These are phyloP conservation scores for Arthrobotrys musiformis DNA, from an alignment of 2,329 filamentous ascomycete species.

Conservation along the genomic window DNA sequence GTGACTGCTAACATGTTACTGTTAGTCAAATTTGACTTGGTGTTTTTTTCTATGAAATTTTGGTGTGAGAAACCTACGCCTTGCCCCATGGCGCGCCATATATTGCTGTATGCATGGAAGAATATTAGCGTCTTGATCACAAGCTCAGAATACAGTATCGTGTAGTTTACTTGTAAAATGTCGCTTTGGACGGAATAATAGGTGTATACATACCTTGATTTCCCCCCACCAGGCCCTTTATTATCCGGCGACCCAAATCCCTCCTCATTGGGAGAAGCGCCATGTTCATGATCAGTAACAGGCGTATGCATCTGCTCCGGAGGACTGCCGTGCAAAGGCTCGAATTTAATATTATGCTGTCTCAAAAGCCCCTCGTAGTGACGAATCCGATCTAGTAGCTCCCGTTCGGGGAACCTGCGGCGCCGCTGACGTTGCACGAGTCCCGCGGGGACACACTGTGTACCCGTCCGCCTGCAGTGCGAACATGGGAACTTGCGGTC, in stretches of 20 bases:
- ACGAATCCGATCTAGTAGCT: slow-evolving; percentile 75
- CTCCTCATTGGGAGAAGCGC: slow-evolving; percentile 60
- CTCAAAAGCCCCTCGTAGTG: slow-evolving; percentile 75
- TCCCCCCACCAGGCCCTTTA: not conserved
- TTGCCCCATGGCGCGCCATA: slow-evolving; percentile 66
- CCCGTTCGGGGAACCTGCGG: slow-evolving; percentile 73
- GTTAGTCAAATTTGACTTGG: not conserved
- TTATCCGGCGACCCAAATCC: not conserved
- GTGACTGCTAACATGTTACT: not conserved
- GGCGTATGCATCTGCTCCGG: slow-evolving; percentile 13
- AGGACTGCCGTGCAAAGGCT: slow-evolving; percentile 71
- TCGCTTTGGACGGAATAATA: not conserved
- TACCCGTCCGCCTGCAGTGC: slow-evolving; percentile 73
- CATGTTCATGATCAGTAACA: slow-evolving; percentile 61
- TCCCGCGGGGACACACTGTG: slow-evolving; percentile 72
- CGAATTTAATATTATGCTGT: slow-evolving; percentile 75
- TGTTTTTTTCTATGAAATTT: not conserved
- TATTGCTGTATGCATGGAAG: slow-evolving; percentile 61
- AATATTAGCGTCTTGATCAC: not conserved
- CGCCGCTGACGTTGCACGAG: slow-evolving; percentile 68
- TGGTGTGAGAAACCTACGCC: slow-evolving; percentile 61
- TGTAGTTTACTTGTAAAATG: too few relatives aligned
- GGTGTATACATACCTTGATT: slow-evolving; percentile 1
- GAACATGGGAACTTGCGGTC: slow-evolving; percentile 77
- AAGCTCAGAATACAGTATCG: not conserved